Base-by-base conservation (phyloP, 805 yeast species). In the Candida ortonii region DNA sequence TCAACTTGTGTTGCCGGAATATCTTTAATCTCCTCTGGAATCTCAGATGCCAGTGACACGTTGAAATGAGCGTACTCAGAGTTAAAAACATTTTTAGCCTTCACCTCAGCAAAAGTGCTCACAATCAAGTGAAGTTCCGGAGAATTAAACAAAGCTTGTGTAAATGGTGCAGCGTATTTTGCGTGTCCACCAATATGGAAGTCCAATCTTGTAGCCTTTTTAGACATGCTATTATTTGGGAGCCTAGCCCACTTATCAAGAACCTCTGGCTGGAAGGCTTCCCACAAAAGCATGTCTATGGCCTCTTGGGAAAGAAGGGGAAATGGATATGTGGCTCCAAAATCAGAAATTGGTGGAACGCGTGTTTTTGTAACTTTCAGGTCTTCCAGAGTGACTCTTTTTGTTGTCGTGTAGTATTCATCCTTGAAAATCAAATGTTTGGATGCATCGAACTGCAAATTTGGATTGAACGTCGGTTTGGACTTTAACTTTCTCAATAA, bases 301-400 rank as follows among this genome's bases (percentile, higher is more conserved):
- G 81, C 81, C 46, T 76, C 81, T 28, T 70, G 70, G 1, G 80
- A 70, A 53, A 76, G 70, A 24, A 76, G 54, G 6, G 79, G 79
- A 53, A 76, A 76, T 3, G 83, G 79, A 38, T 68, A 77, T 28
- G 71, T 61, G 14, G 76, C 80, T 6, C 47, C 71, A 39, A 63
- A 52, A 14, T 63, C 60, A 11, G 57, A 48, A 16, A 62, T 45
- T 9, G 62, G 55, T 11, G 46, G 38, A 7, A 47, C 42, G 27
- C 58, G 55, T 9, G 60, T 55, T 39, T 55, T 59, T 23, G 43
- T 46, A 36, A 65, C 62, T 8, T 57, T 53, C 40, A 65, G 50
- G 12, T 63, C 70, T 14, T 44, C 46, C 46, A 65, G 49, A 3
- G 71, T 65, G 23, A 59, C 49, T 32, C 52, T 53, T 41, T 64